Percentiles rank a stretch among this genome's conserved stretches.
These are phyloP conservation scores for Coemansia sp. DNA, from an alignment of 192 early-diverging fungal genomes.

Conservation along the genomic window DNA sequence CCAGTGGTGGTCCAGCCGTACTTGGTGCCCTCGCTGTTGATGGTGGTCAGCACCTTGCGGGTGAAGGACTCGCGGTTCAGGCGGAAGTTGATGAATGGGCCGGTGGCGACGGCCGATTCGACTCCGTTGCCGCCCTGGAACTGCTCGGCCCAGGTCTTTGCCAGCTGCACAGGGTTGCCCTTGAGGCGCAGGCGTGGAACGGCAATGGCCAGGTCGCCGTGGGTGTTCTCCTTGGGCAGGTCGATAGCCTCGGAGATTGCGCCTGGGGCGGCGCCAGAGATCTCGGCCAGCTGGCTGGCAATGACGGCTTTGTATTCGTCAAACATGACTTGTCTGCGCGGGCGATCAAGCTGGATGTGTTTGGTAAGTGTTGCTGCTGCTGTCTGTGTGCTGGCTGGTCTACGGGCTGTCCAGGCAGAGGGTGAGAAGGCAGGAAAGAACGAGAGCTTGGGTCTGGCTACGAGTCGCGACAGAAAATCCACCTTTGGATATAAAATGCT, in stretches of 20 bases:
- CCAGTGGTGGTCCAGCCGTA: conserved; percentile 70
- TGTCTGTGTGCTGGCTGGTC: neutral
- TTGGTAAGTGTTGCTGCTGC: neutral
- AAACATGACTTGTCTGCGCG: conserved; percentile 37
- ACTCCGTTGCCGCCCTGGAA: conserved; percentile 64
- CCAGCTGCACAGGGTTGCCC: conserved; percentile 68
- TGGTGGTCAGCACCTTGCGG: conserved; percentile 57
- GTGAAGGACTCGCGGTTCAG: conserved; percentile 60
- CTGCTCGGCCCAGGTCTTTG: conserved; percentile 63
- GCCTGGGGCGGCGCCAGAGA: conserved; percentile 56
- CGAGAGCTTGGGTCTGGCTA: neutral
- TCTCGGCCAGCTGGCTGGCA: conserved; percentile 57
- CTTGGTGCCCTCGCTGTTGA: conserved; percentile 55
- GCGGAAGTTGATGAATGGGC: conserved; percentile 78
- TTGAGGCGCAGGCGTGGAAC: conserved; percentile 67
- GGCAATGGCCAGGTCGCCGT: conserved; percentile 72
- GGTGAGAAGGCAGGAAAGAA: neutral
- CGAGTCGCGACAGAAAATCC: neutral
- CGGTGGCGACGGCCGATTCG: conserved; percentile 54
- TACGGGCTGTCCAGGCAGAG: neutral
- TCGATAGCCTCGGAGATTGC: conserved; percentile 61
- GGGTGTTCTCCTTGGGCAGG: conserved; percentile 58
- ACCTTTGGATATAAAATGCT: neutral
- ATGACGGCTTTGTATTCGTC: conserved; percentile 70
- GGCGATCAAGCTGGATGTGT: conserved; percentile 11